Evolutionary conservation across 2,329 filamentous ascomycete genomes (phyloP), one percentile per base, ranked within the genome.

Genomic region (Fonsecaea nubica): DNA sequence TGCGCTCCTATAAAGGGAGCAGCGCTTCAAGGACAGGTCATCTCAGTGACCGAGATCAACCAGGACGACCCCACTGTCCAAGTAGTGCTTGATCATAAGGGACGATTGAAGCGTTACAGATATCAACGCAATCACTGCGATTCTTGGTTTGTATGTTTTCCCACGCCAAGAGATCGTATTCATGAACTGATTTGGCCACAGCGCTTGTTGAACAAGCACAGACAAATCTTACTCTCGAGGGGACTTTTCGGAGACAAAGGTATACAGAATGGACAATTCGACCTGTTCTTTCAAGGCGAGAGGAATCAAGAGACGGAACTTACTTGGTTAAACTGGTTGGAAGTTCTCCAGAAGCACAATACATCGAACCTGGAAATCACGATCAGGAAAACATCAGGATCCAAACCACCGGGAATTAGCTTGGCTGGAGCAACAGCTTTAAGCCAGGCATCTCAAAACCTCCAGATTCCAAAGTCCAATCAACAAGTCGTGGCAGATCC

Each of bases 341-440:
- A 48, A 8, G 9, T 48, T 21, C 18, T 21, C 7, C n/a, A 21
- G n/a, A 48, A 4, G 4, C n/a, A 18, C 18, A 48, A 18, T 48
- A 21, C 42, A 7, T 48, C 42, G 13, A 48, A 48, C 8, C 42
- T 48, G 42, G 42, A 48, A 48, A 48, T 48, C 42, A 48, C 42
- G 6, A 48, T 48, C n/a, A 48, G 42, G 18, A 42, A 42, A 42
- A 42, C 12, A n/a, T 42, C 40, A 42, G 13, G 5, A n/a, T 21
- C 42, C 15, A 48, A 21, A 8, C 18, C 42, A 10, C 42, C 42
- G 9, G 42, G 42, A 48, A 48, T 48, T 21, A 21, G 42, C 42
- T 48, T 48, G 3, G 42, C 15, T 21, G 42, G 42, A 48, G 42
- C 18, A 6, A 48, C 42, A 15, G 42, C 18, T 21, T 48, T 21